phyloP scores from a whole-genome alignment of 192 early-diverging fungal species.

The Podila clonocystis region DNA sequence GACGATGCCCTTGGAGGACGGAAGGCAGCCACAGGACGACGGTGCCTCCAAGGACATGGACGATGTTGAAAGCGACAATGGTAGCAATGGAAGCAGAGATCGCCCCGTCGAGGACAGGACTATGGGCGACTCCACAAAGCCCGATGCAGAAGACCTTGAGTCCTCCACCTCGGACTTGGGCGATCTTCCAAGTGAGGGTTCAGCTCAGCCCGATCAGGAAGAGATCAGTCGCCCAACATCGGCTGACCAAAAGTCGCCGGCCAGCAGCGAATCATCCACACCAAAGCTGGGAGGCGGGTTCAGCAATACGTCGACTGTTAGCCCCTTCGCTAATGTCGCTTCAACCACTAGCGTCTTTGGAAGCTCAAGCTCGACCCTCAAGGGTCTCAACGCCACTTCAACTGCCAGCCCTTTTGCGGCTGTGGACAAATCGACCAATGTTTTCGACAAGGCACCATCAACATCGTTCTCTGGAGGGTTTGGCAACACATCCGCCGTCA shows the following conservation, averaged over 20 bases:
- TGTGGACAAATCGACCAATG: conserved; percentile 14
- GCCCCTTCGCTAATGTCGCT: conserved; percentile 33
- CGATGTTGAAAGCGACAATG: conserved; percentile 42
- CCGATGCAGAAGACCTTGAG: neutral
- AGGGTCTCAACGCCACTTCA: conserved; percentile 20
- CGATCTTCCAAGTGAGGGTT: neutral
- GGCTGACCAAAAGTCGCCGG: conserved; percentile 4
- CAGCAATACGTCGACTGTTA: conserved; percentile 24
- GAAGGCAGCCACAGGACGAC: neutral
- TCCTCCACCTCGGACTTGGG: neutral
- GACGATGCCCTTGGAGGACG: conserved; percentile 49
- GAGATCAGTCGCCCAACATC: conserved; percentile 5
- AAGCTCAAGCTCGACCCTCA: conserved; percentile 23
- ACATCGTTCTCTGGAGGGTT: conserved; percentile 34
- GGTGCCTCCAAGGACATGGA: conserved; percentile 36
- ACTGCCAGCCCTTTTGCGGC: conserved; percentile 23
- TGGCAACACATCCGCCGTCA: conserved; percentile 28
- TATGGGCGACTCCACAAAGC: conserved; percentile 28
- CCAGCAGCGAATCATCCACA: conserved; percentile 9
- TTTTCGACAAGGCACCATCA: conserved; percentile 15
- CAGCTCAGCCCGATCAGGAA: neutral
- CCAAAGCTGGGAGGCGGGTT: conserved; percentile 20
- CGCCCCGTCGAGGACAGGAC: conserved; percentile 9
- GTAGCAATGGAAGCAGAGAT: conserved; percentile 16
- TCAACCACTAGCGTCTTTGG: conserved; percentile 34